Evolutionary conservation across 2,329 filamentous ascomycete species (phyloP).

Genomic region (Geosmithia flava): DNA sequence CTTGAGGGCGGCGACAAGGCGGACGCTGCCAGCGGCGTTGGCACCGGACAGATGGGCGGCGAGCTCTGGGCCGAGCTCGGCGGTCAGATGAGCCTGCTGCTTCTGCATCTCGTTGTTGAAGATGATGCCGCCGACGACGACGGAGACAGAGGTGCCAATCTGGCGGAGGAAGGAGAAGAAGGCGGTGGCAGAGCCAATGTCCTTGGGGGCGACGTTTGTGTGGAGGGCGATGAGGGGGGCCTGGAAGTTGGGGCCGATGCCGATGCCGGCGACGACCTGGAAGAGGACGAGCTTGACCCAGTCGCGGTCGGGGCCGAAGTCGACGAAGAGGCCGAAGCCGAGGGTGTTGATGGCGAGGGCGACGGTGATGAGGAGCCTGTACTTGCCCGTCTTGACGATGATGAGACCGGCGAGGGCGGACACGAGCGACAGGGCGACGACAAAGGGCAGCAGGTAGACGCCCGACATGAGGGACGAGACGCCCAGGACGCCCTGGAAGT

Average conservation of each 20-base stretch:
- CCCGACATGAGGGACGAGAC: conserved; percentile 59
- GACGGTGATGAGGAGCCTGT: conserved; percentile 45
- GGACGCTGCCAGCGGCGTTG: conserved; percentile 48
- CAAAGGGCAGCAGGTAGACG: conserved; percentile 61
- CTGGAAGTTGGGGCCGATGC: conserved; percentile 59
- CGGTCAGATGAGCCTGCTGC: conserved; percentile 33
- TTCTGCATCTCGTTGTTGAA: conserved; percentile 64
- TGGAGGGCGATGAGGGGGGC: conserved; percentile 57
- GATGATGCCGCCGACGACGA: conserved; percentile 66
- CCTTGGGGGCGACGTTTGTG: conserved; percentile 44
- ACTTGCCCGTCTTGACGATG: conserved; percentile 54
- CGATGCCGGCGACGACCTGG: conserved; percentile 51
- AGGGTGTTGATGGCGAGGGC: conserved; percentile 48
- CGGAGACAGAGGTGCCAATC: conserved; percentile 52
- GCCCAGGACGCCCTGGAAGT: conserved; percentile 67
- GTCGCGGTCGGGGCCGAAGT: conserved; percentile 42
- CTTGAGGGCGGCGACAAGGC: conserved; percentile 39
- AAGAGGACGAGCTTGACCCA: conserved; percentile 46
- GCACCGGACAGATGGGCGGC: conserved; percentile 43
- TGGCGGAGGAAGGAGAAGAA: conserved; percentile 58
- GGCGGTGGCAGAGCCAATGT: conserved; percentile 57
- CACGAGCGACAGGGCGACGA: conserved; percentile 51
- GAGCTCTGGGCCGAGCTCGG: conserved; percentile 34
- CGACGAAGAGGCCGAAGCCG: conserved; percentile 51
- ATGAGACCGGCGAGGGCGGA: conserved; percentile 45